These are phyloP conservation scores for Ceratobasidium sp. DNA, from an alignment of 1,284 basidiomycete species.

Conservation along the genomic window DNA sequence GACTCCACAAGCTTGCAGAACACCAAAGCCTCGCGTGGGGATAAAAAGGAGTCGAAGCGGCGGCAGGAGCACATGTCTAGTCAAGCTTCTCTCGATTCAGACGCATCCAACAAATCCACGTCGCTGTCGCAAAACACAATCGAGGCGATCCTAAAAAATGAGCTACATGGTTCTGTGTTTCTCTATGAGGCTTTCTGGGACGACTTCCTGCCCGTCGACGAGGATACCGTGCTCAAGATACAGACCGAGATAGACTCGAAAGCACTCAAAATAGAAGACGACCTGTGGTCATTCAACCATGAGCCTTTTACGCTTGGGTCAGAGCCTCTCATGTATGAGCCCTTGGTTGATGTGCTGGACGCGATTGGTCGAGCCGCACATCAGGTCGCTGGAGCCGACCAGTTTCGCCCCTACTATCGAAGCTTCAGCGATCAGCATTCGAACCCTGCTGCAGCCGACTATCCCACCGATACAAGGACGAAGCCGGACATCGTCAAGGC, in stretches of 20 bases:
- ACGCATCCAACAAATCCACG: background rate
- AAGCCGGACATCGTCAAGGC: slow-evolving; percentile 1
- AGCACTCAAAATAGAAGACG: no score
- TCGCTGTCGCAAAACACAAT: background rate
- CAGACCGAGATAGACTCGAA: no score
- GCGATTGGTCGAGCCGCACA: background rate
- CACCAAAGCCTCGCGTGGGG: background rate
- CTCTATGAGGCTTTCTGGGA: background rate
- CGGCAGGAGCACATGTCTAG: background rate
- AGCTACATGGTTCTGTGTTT: background rate
- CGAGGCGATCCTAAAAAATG: background rate
- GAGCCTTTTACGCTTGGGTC: background rate
- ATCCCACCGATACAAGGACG: background rate
- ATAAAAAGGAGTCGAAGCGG: no score
- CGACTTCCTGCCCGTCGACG: background rate
- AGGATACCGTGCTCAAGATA: no score
- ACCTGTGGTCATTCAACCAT: background rate
- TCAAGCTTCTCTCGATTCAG: background rate
- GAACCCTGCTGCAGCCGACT: background rate
- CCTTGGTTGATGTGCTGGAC: background rate
- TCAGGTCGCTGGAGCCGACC: background rate
- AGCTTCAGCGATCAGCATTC: background rate
- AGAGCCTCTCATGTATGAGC: background rate
- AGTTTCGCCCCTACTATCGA: background rate
- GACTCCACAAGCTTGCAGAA: background rate